Evolutionary conservation across 176 grass and related monocot species (phyloP).

Genomic region (Ensete glaucum): DNA sequence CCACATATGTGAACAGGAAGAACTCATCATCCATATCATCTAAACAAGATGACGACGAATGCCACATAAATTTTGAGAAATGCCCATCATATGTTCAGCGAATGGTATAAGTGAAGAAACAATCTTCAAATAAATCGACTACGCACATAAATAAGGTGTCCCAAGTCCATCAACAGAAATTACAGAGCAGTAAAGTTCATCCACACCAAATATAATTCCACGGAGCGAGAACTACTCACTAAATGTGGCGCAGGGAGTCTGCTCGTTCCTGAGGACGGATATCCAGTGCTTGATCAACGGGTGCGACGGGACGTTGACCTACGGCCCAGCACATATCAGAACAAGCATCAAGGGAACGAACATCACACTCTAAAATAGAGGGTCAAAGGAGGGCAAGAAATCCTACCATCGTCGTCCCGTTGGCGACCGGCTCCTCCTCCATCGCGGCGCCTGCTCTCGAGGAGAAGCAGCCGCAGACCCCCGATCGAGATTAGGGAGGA

Average conservation of each 20-base stretch:
- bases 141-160: neutral
- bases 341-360: neutral
- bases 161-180: neutral
- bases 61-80: neutral
- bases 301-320: conserved; percentile 95
- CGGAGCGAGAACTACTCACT: conserved; percentile 36
- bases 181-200: neutral
- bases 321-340: neutral
- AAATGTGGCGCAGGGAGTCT: conserved; percentile 78
- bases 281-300: conserved; percentile 95
- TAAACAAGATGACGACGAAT: neutral
- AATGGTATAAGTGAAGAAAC: neutral
- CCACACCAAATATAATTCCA: neutral
- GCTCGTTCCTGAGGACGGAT: conserved; percentile 88
- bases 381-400: neutral
- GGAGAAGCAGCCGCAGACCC: neutral
- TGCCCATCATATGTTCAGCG: neutral
- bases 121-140: no score
- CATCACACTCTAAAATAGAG: neutral
- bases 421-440: neutral
- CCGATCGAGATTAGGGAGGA: neutral
- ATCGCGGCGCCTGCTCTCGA: neutral
- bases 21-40: neutral
- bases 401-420: neutral
- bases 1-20: neutral